These are phyloP conservation scores for Ascochyta pisi DNA, from an alignment of 2,329 filamentous ascomycete species.

Conservation along the genomic window DNA sequence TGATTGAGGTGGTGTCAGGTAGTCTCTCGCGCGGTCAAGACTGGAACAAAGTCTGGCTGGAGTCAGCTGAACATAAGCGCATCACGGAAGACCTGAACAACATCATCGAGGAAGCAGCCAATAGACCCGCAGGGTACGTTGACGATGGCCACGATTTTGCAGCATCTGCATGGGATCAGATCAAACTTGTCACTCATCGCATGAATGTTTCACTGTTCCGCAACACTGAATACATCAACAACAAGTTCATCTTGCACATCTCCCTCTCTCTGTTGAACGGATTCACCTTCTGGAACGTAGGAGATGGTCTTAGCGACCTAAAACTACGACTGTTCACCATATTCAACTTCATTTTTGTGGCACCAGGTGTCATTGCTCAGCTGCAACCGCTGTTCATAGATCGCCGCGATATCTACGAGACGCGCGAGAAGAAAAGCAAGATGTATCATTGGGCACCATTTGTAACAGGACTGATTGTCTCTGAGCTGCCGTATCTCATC, in stretches of 20 bases:
- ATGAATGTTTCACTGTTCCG: no score
- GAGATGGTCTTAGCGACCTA: constrained; percentile 32
- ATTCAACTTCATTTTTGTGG: constrained; percentile 43
- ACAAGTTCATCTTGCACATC: constrained; percentile 9
- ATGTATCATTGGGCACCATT: constrained; percentile 77
- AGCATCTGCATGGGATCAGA: no score
- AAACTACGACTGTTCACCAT: constrained; percentile 55
- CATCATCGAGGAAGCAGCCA: no score
- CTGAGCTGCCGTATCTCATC: constrained; percentile 71
- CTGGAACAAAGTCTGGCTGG: constrained; percentile 49
- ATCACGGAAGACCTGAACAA: no score
- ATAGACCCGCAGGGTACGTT: no score
- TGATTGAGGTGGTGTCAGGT: constrained; percentile 72
- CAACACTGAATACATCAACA: no score
- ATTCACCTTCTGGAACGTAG: constrained; percentile 33
- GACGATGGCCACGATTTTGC: no score
- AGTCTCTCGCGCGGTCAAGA: constrained; percentile 21
- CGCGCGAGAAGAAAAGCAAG: constrained; percentile 67
- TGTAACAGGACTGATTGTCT: constrained; percentile 70
- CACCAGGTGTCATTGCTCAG: constrained; percentile 48
- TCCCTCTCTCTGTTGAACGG: constrained; percentile 31
- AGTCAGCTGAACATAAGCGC: constrained; percentile 14
- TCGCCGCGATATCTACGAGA: constrained; percentile 59
- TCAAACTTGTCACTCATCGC: no score
- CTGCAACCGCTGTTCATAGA: constrained; percentile 54